Conservation (phyloP, 805 yeast species). For the Saccharomycopsis sp. region DNA sequence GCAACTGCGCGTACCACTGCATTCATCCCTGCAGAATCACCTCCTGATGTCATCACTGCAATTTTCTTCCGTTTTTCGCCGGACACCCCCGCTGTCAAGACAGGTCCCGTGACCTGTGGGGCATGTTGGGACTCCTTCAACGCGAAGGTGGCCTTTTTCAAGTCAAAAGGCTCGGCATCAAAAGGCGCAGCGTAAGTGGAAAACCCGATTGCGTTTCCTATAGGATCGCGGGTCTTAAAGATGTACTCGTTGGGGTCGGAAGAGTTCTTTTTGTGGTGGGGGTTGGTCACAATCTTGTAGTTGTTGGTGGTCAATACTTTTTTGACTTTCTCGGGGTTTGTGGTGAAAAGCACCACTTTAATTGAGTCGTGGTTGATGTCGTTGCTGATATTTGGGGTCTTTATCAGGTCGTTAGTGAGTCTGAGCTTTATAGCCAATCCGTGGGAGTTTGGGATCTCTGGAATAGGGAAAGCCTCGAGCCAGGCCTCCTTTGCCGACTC, state of each 20-base stretch:
- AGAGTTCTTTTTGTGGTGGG: not conserved
- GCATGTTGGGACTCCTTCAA: conserved; percentile 22
- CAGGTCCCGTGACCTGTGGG: conserved; percentile 18
- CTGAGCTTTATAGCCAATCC: conserved; percentile 16
- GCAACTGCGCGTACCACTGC: conserved; percentile 94
- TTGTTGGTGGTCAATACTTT: conserved; percentile 5
- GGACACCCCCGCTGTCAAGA: not conserved
- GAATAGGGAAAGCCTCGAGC: conserved; percentile 53
- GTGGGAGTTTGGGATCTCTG: not conserved
- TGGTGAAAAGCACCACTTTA: conserved; percentile 24
- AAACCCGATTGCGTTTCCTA: conserved; percentile 55
- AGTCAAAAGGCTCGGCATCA: conserved; percentile 25
- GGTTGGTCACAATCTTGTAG: conserved; percentile 8
- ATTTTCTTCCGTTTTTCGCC: conserved; percentile 44
- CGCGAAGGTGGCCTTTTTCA: conserved; percentile 23
- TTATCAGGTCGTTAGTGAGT: conserved; percentile 6
- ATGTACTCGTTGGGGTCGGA: conserved; percentile 7
- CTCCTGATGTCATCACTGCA: conserved; percentile 97
- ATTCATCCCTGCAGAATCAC: conserved; percentile 99
- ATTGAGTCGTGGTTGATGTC: conserved; percentile 10
- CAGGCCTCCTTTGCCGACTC: conserved; percentile 67
- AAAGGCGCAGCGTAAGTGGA: conserved; percentile 40
- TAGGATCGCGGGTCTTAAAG: conserved; percentile 46
- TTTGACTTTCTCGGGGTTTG: conserved; percentile 28
- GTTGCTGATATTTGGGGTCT: conserved; percentile 9